Evolutionary conservation across 2,329 filamentous ascomycete genomes (phyloP).

Genomic region (Trichoderma oligosporum): DNA sequence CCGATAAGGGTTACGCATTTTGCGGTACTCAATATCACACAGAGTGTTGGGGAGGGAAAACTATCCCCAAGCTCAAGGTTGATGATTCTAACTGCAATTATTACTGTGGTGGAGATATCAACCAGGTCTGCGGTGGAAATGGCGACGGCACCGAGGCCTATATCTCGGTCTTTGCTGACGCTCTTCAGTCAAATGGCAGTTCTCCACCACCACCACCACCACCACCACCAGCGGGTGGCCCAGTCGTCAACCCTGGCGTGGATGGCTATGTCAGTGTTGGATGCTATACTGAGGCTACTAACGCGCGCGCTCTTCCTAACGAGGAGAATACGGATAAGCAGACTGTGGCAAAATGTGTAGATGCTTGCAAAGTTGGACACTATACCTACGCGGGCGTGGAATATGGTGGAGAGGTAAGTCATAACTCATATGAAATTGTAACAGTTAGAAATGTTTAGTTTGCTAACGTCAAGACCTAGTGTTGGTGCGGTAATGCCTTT

Average conservation of each 20-base stretch:
- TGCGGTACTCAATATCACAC: slow-evolving; percentile 48
- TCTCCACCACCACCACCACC: slow-evolving; percentile 31
- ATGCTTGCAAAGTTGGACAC: slow-evolving; percentile 31
- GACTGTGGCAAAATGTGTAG: slow-evolving; percentile 35
- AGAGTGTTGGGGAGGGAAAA: slow-evolving; percentile 55
- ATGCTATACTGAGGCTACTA: slow-evolving; percentile 37
- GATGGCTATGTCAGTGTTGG: slow-evolving; percentile 36
- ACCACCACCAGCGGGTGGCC: slow-evolving; percentile 20
- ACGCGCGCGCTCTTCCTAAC: slow-evolving; percentile 33
- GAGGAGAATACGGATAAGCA: slow-evolving; percentile 24
- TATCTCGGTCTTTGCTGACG: slow-evolving; percentile 48
- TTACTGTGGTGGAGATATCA: slow-evolving; percentile 46
- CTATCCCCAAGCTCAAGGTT: slow-evolving; percentile 42
- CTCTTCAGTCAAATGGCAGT: slow-evolving; percentile 29
- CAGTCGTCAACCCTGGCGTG: slow-evolving; percentile 38
- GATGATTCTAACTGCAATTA: slow-evolving; percentile 49
- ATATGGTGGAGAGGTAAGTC: slow-evolving; percentile 35
- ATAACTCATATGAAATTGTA: neutral
- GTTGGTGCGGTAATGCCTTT: slow-evolving; percentile 37
- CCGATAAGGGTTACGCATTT: slow-evolving; percentile 35
- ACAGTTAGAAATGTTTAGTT: slow-evolving; percentile 19
- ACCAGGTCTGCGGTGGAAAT: slow-evolving; percentile 53
- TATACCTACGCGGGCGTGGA: slow-evolving; percentile 37
- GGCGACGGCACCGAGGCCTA: slow-evolving; percentile 35
- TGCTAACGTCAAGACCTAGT: slow-evolving; percentile 25